A percentile compares a stretch with the other conserved stretches of the same genome.
phyloP scores from a whole-genome alignment of 73 alveolate species.

The Tetrahymena thermophila region DNA sequence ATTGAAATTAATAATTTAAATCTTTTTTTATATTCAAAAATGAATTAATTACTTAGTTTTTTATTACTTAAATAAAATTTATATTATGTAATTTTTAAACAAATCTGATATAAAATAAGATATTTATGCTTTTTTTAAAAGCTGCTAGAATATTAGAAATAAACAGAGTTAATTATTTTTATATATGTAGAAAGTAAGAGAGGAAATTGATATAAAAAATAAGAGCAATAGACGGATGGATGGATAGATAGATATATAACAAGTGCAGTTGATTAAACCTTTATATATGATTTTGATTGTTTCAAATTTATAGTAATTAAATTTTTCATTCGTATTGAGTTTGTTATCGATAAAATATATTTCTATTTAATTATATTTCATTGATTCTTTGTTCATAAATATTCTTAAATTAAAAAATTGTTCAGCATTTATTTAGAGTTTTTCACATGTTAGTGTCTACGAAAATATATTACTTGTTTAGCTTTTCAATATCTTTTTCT shows the following conservation, averaged over 20 bases:
- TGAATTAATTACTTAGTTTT: no score
- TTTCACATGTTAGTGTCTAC: conserved; percentile 75
- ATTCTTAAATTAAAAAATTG: not conserved
- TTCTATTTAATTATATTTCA: no score
- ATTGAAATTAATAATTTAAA: no score
- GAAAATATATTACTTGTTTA: conserved; percentile 80
- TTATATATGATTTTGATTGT: not conserved
- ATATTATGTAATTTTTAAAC: no score
- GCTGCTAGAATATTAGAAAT: not conserved
- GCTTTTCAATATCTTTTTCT: conserved; percentile 85
- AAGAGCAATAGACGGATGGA: not conserved
- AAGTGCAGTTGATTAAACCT: not conserved
- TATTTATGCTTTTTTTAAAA: no score
- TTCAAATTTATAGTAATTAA: not conserved
- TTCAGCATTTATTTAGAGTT: not conserved
- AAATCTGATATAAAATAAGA: no score
- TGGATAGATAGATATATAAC: not conserved
- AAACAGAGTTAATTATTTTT: not conserved
- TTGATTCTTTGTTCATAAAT: not conserved
- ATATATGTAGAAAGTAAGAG: not conserved
- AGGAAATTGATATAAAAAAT: not conserved
- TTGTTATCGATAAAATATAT: not conserved
- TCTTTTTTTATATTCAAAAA: no score
- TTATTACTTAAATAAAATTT: no score
- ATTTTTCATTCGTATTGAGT: no score